Percentiles rank a stretch among this genome's conserved stretches.
Evolutionary conservation across 1,284 basidiomycete species (phyloP).

Genomic region (Microbotryum lychnidis-dioicae): DNA sequence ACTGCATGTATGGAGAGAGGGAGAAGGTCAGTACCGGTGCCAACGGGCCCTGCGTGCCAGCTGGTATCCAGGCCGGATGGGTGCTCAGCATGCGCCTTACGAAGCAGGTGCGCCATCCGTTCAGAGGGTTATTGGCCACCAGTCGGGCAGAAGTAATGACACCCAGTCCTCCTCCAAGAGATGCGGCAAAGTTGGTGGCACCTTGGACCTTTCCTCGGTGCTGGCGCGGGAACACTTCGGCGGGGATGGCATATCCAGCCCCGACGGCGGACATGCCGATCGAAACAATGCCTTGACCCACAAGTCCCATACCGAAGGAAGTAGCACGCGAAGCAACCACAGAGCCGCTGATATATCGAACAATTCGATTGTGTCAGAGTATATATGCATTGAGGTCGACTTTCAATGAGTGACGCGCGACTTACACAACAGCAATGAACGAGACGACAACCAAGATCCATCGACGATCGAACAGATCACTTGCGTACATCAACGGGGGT

Average conservation of each 20-base stretch:
- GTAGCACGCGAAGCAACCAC: neutral
- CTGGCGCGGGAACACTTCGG: conserved; percentile 1
- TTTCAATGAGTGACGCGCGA: no score
- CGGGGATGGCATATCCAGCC: neutral
- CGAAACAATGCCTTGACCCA: neutral
- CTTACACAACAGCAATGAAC: neutral
- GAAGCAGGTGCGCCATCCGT: neutral
- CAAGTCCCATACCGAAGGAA: conserved; percentile 1
- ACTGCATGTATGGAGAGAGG: conserved; percentile 1
- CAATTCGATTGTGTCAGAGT: no score
- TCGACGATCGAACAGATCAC: neutral
- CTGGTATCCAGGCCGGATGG: no score
- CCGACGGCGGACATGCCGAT: neutral
- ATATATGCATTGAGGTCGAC: no score
- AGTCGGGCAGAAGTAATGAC: neutral
- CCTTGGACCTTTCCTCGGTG: neutral
- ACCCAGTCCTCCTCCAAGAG: neutral
- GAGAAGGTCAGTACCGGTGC: neutral
- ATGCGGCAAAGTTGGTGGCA: neutral
- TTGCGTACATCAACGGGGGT: neutral
- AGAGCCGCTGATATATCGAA: neutral
- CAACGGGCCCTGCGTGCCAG: neutral
- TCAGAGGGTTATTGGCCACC: neutral
- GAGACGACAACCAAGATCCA: neutral
- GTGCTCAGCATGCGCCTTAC: neutral